These are phyloP conservation scores for Coffea humblotiana DNA, from an alignment of 305 asterid genomes.

Conservation along the genomic window DNA sequence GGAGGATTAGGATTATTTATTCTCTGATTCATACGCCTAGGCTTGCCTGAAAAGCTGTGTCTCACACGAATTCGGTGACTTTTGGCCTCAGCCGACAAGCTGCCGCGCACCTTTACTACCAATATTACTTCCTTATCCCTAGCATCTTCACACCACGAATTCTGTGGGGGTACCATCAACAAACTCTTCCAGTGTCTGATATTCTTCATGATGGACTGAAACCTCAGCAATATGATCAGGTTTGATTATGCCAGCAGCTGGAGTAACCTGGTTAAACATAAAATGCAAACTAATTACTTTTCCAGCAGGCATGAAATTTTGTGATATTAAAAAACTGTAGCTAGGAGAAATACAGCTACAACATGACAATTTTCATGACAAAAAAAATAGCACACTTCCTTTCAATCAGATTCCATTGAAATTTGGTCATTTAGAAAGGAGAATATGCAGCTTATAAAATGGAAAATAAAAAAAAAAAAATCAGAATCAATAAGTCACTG, in stretches of 20 bases:
- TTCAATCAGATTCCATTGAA: not conserved
- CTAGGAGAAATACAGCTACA: no score
- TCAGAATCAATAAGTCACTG: not conserved
- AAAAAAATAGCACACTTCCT: no score
- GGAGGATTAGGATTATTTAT: conserved; percentile 26
- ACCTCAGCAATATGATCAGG: conserved; percentile 79
- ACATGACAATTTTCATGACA: not conserved
- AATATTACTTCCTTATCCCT: conserved; percentile 72
- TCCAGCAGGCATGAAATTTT: not conserved
- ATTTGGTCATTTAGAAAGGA: not conserved
- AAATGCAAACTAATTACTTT: not conserved
- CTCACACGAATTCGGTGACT: conserved; percentile 54
- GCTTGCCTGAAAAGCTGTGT: conserved; percentile 51
- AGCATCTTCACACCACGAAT: conserved; percentile 90
- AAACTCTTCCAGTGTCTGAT: conserved; percentile 58
- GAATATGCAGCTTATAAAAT: not conserved
- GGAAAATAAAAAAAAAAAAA: not conserved
- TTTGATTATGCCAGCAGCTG: conserved; percentile 67
- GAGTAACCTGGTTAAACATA: conserved; percentile 53
- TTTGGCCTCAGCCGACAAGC: conserved; percentile 51
- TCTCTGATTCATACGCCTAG: conserved; percentile 43
- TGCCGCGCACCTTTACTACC: conserved; percentile 56
- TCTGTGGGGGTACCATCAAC: conserved; percentile 75
- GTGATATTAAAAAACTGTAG: not conserved
- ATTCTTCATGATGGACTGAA: conserved; percentile 66